Percentiles rank a stretch among this genome's conserved stretches.
Evolutionary conservation across 768 basidiomycete species (phyloP).

Genomic region (Tricholoma bakamatsutake): DNA sequence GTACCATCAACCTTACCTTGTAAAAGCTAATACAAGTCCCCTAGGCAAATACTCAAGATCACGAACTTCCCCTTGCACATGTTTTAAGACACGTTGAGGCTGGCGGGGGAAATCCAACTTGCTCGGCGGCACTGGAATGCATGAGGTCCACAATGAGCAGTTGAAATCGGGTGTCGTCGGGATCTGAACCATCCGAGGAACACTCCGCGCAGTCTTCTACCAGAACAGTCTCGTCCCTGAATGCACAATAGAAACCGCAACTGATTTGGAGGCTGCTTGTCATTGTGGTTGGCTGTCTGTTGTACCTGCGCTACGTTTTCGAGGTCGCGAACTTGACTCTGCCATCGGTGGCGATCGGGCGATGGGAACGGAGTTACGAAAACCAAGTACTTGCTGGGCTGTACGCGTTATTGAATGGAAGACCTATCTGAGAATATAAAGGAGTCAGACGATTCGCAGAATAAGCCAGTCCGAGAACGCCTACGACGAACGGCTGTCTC

Average conservation of each 20-base stretch:
- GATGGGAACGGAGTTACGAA: not conserved
- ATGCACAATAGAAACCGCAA: not conserved
- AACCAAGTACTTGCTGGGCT: not conserved
- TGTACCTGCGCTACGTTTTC: not conserved
- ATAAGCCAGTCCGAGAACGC: constrained; percentile 3
- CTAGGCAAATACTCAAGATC: constrained; percentile 13
- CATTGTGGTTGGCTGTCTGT: not conserved
- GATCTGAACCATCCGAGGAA: not conserved
- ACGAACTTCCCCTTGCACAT: constrained; percentile 2
- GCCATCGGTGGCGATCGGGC: not conserved
- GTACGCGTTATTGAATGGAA: constrained; percentile 3
- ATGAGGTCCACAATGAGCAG: not conserved
- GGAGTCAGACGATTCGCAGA: constrained; percentile 6
- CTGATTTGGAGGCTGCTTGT: not conserved
- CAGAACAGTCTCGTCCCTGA: not conserved
- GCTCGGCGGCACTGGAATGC: not conserved
- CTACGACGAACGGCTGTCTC: not conserved
- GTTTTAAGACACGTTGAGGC: not conserved
- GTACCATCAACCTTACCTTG: not conserved
- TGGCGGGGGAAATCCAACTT: not conserved
- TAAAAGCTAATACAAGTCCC: constrained; percentile 8
- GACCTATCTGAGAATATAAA: constrained; percentile 2
- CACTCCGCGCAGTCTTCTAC: not conserved
- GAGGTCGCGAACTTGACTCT: not conserved
- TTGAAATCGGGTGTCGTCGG: not conserved